Evolutionary conservation across 2,329 filamentous ascomycete genomes (phyloP), one percentile per base, ranked within the genome.

Genomic region (Penicillium paneum): DNA sequence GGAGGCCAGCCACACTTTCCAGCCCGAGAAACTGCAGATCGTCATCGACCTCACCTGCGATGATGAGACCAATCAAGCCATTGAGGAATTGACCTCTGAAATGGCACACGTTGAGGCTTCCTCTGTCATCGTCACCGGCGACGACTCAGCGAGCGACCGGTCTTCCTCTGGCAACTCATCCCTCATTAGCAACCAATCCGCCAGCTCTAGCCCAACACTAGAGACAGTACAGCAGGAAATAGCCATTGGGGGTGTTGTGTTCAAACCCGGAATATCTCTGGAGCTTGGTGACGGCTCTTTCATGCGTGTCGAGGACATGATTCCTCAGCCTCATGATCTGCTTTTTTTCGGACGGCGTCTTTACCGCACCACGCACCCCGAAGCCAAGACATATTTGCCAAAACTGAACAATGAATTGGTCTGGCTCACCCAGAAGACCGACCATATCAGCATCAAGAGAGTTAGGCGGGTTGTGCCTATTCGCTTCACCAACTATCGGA

Each of bases 401-500:
- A 68, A 64, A 11, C 66, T 68, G 28, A 39, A 52, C 0, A 77
- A 81, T 41, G 81, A 83, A 54, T 52, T 83, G 21, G 71, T 72
- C 21, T 75, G 77, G 71, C 42, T 73, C 31, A 43, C 72, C 0
- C 69, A 76, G 6, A 74, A 80, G 34, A 3, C 64, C 0, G 49
- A 74, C 0, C 78, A 83, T 2, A 64, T 86, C 0, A 40, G 68
- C 0, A 52, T 79, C 0, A 46, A 59, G 0, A 55, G 73, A 0
- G 71, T 86, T 0, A 61, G 74, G 2, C 57, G 68, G 1, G 68
- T 76, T 7, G 71, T 82, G 0, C 65, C 65, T 0, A 68, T 89
- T 0, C 64, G 76, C 0, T 69, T 79, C 2, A 89, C 86, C 0
- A 90, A 89, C 54, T 67, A 76, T 0, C 61, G 68, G 0, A 52